phyloP scores from a whole-genome alignment of 2,329 filamentous ascomycete genomes.

The Mycosphaerella sp. region DNA sequence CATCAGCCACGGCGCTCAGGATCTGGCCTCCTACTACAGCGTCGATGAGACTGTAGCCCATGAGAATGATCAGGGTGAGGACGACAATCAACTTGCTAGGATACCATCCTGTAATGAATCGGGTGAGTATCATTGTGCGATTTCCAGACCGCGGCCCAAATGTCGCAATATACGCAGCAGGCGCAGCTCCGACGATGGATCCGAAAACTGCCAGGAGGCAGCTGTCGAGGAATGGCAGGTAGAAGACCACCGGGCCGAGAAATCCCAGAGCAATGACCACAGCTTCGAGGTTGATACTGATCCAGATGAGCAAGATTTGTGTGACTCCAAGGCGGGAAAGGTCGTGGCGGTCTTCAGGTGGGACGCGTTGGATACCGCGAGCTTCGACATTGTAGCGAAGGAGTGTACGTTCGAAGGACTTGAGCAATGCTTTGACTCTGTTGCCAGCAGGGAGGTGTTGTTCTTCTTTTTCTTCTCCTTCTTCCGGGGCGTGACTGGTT shows the following conservation, averaged over 20 bases:
- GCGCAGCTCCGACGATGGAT: conserved; percentile 49
- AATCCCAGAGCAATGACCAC: conserved; percentile 61
- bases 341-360: conserved; percentile 49
- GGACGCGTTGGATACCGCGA: conserved; percentile 55
- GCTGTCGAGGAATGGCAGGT: conserved; percentile 53
- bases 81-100: conserved; percentile 58
- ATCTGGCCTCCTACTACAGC: conserved; percentile 64
- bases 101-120: conserved; percentile 60
- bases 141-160: conserved; percentile 58
- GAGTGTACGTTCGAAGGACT: conserved; percentile 38
- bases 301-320: conserved; percentile 55
- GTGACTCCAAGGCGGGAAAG: conserved; percentile 48
- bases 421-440: neutral
- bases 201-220: conserved; percentile 54
- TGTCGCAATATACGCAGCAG: conserved; percentile 55
- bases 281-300: conserved; percentile 56
- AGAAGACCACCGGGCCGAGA: conserved; percentile 55
- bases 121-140: conserved; percentile 56
- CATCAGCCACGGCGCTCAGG: conserved; percentile 55
- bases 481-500: neutral
- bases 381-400: conserved; percentile 52
- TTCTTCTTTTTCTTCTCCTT: neutral
- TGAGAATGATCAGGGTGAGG: conserved; percentile 56
- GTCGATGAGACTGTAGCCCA: conserved; percentile 57
- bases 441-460: neutral